Conservation (phyloP, 2,329 filamentous ascomycete species). For the Aureobasidium sp. region DNA sequence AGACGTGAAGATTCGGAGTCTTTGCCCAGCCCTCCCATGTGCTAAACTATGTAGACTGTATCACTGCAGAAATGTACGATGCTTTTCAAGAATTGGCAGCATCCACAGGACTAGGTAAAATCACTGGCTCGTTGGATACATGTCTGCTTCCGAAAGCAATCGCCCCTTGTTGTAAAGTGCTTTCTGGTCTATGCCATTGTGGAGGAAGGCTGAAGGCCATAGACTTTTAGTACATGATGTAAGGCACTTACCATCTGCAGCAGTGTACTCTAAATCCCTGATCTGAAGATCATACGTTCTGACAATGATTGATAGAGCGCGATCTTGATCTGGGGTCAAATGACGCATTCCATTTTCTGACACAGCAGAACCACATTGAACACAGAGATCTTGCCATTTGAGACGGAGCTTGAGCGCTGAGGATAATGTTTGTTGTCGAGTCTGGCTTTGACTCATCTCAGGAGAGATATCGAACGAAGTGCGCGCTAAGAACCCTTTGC, state of each 20-base stretch:
- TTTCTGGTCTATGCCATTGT: too few species aligned
- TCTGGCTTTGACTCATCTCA: not conserved
- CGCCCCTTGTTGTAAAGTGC: too few species aligned
- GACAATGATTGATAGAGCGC: not conserved
- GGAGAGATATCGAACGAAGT: not conserved
- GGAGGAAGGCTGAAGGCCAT: too few species aligned
- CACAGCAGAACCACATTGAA: not conserved
- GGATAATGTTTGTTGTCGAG: not conserved
- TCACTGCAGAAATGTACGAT: too few species aligned
- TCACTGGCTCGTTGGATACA: too few species aligned
- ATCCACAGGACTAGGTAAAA: too few species aligned
- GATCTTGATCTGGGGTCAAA: not conserved
- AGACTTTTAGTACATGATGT: too few species aligned
- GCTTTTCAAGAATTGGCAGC: too few species aligned
- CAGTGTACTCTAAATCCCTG: not conserved
- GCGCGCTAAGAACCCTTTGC: conserved; percentile 1
- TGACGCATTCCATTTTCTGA: conserved; percentile 1
- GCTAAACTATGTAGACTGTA: too few species aligned
- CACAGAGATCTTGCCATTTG: not conserved
- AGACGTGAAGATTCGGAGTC: too few species aligned
- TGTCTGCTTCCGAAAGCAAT: too few species aligned
- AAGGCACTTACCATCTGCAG: not conserved
- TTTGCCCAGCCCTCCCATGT: too few species aligned
- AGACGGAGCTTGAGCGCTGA: not conserved
- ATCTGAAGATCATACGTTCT: not conserved